These are phyloP conservation scores for Tremellales sp. DNA, from an alignment of 1,284 basidiomycete genomes.

Conservation along the genomic window DNA sequence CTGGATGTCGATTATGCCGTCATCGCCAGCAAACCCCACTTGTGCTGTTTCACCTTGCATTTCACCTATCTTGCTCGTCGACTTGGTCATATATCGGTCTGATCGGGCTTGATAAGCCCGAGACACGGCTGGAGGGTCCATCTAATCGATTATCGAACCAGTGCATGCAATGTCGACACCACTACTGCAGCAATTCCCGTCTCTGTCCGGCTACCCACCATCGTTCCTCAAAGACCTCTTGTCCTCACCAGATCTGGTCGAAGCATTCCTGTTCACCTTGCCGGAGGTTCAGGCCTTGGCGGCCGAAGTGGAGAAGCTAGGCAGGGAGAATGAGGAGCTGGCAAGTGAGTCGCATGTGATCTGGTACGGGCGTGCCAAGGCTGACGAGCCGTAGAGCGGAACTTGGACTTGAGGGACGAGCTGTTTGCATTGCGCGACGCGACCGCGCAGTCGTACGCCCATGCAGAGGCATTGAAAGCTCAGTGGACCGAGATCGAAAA, in stretches of 20 bases:
- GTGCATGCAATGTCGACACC: slow-evolving; percentile 46
- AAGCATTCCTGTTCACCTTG: slow-evolving; percentile 77
- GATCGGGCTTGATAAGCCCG: too few relatives aligned
- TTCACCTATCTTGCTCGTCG: too few relatives aligned
- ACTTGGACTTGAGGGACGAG: slow-evolving; percentile 66
- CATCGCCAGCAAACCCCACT: too few relatives aligned
- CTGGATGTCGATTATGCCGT: background rate
- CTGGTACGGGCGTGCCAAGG: background rate
- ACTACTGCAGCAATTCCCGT: slow-evolving; percentile 44
- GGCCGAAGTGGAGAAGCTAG: slow-evolving; percentile 68
- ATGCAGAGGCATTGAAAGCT: slow-evolving; percentile 71
- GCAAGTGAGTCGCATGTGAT: slow-evolving; percentile 59
- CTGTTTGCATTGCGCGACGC: slow-evolving; percentile 69
- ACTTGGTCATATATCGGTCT: too few relatives aligned
- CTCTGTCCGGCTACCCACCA: slow-evolving; percentile 37
- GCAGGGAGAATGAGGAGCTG: slow-evolving; percentile 74
- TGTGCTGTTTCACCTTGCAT: too few relatives aligned
- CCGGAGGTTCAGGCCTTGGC: slow-evolving; percentile 68
- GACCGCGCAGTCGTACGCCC: slow-evolving; percentile 76
- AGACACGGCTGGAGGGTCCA: too few relatives aligned
- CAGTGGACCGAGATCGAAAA: slow-evolving; percentile 79
- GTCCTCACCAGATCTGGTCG: slow-evolving; percentile 73
- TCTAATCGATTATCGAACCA: too few relatives aligned
- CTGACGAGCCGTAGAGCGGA: slow-evolving; percentile 56
- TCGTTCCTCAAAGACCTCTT: slow-evolving; percentile 73